Conservation (phyloP, 2,329 filamentous ascomycete species). For the Calonectria fujianensis region DNA sequence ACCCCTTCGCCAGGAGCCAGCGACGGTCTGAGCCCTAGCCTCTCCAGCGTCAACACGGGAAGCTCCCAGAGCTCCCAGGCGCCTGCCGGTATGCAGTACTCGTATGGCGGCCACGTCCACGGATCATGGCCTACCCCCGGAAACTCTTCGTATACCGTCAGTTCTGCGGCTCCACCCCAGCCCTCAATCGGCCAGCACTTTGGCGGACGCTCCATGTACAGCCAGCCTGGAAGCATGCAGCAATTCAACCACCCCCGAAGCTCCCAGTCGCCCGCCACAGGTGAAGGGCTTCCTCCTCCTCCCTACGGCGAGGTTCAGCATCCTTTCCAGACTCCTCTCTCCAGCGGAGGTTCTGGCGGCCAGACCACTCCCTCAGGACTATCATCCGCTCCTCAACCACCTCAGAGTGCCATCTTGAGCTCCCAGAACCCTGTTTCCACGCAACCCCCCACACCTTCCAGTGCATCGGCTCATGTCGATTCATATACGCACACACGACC, state of each 20-base stretch:
- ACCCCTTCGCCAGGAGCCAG: slow-evolving; percentile 68
- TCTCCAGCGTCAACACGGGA: slow-evolving; percentile 76
- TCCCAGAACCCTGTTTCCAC: slow-evolving; percentile 57
- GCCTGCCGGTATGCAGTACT: slow-evolving; percentile 65
- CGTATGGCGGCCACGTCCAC: slow-evolving; percentile 73
- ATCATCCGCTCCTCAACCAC: slow-evolving; percentile 56
- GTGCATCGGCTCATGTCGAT: slow-evolving; percentile 74
- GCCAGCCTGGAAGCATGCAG: slow-evolving; percentile 69
- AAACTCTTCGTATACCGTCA: slow-evolving; percentile 70
- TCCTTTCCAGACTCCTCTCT: slow-evolving; percentile 77
- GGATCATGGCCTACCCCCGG: slow-evolving; percentile 77
- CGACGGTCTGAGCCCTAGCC: slow-evolving; percentile 78
- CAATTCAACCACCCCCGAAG: slow-evolving; percentile 58
- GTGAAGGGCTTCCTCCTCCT: slow-evolving; percentile 79
- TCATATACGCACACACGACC: slow-evolving; percentile 70
- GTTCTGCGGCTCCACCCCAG: slow-evolving; percentile 62
- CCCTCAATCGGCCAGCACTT: slow-evolving; percentile 56
- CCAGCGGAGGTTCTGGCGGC: slow-evolving; percentile 64
- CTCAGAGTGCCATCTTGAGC: slow-evolving; percentile 53
- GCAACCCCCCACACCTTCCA: slow-evolving; percentile 71
- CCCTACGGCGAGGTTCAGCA: slow-evolving; percentile 81
- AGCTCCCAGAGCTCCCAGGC: slow-evolving; percentile 76
- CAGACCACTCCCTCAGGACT: slow-evolving; percentile 58
- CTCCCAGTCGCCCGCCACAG: slow-evolving; percentile 70
- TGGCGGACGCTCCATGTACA: slow-evolving; percentile 64